A percentile compares a stretch with the other conserved stretches of the same genome.
phyloP scores from a whole-genome alignment of 1,284 basidiomycete species.

The Puccinia novopanici region DNA sequence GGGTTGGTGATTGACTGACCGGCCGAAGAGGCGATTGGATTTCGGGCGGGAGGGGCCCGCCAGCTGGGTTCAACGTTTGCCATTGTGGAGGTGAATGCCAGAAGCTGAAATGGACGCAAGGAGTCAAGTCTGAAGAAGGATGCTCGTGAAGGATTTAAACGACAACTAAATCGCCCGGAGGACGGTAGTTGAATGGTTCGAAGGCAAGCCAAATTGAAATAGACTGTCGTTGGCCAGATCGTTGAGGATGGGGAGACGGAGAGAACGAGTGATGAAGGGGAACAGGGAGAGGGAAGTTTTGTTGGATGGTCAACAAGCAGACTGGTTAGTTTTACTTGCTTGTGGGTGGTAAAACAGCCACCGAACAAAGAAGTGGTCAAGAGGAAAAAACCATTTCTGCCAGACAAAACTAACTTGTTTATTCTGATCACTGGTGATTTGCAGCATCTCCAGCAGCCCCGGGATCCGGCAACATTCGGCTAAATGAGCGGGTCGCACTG shows the following conservation, averaged over 20 bases:
- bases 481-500: too few species aligned
- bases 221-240: neutral
- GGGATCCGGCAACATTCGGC: too few species aligned
- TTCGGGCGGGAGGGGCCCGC: neutral
- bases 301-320: neutral
- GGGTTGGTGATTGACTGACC: neutral
- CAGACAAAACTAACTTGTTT: too few species aligned
- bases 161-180: conserved; percentile 3
- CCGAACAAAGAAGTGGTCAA: neutral
- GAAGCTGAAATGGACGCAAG: neutral
- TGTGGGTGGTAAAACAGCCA: too few species aligned
- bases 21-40: neutral
- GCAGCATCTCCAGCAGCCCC: too few species aligned
- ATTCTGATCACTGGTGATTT: too few species aligned
- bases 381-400: neutral
- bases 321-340: neutral
- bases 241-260: neutral
- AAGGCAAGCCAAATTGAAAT: conserved; percentile 25
- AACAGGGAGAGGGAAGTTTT: neutral
- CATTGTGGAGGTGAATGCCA: neutral
- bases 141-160: neutral
- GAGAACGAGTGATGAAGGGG: neutral
- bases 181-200: conserved; percentile 11
- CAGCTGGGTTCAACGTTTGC: neutral
- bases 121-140: neutral